These are phyloP conservation scores for Pichia paraexigua DNA, from an alignment of 805 yeast genomes.

Conservation along the genomic window DNA sequence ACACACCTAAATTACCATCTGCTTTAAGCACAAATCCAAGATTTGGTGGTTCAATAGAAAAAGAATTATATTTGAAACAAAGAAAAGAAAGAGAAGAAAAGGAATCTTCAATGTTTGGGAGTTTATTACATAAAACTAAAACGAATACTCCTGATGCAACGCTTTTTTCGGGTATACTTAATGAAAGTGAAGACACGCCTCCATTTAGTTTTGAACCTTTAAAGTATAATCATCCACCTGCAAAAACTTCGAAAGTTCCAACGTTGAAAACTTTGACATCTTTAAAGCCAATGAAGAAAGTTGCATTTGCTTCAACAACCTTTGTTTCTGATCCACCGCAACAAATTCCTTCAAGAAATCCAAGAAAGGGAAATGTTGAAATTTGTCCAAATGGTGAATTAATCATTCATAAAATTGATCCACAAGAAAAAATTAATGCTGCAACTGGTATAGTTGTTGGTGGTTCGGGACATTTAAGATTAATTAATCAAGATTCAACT, in stretches of 20 bases:
- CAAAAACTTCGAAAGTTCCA: conserved; percentile 21
- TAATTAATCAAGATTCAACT: conserved; percentile 21
- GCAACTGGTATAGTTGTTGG: conserved; percentile 75
- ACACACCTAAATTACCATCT: conserved; percentile 38
- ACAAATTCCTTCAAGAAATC: conserved; percentile 82
- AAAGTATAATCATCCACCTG: conserved; percentile 24
- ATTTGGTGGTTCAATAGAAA: conserved; percentile 21
- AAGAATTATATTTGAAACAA: conserved; percentile 16
- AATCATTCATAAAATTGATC: conserved; percentile 27
- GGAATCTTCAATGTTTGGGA: conserved; percentile 24
- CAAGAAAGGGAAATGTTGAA: conserved; percentile 68
- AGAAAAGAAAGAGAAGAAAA: conserved; percentile 14
- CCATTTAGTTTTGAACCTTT: conserved; percentile 16
- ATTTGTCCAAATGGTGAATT: conserved; percentile 28
- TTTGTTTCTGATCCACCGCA: conserved; percentile 83
- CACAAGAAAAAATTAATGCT: conserved; percentile 27
- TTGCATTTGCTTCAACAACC: conserved; percentile 69
- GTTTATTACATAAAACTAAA: conserved; percentile 23
- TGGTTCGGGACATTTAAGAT: conserved; percentile 59
- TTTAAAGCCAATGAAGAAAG: conserved; percentile 45
- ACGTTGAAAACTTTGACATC: conserved; percentile 22
- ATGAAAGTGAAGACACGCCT: conserved; percentile 18
- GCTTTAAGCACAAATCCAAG: conserved; percentile 32
- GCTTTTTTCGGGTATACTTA: conserved; percentile 14
- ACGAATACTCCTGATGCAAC: conserved; percentile 15